These are phyloP conservation scores for Dipteronia sinensis DNA, from an alignment of 345 rosid genomes.

Conservation along the genomic window DNA sequence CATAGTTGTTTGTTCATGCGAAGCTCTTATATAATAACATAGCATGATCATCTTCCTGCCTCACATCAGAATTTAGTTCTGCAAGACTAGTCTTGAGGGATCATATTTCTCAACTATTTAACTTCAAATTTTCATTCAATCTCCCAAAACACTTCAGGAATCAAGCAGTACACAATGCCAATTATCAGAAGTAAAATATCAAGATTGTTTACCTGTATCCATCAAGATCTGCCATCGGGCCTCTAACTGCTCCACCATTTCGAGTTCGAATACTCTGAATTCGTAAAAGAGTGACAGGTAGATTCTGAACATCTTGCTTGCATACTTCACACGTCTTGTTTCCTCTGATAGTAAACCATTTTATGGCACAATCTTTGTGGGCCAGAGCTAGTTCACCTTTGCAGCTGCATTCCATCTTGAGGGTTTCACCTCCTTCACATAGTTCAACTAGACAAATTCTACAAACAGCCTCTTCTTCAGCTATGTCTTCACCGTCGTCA, in stretches of 20 bases:
- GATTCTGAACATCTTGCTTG: slow-evolving; percentile 80
- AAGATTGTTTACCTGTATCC: slow-evolving; percentile 48
- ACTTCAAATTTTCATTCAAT: background rate
- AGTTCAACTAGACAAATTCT: slow-evolving; percentile 89
- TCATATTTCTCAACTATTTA: background rate
- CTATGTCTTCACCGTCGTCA: slow-evolving; percentile 82
- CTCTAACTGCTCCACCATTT: slow-evolving; percentile 35
- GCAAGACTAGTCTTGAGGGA: background rate
- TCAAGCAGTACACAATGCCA: background rate
- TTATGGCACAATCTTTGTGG: slow-evolving; percentile 87
- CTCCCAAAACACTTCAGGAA: background rate
- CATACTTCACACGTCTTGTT: slow-evolving; percentile 93
- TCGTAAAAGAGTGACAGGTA: slow-evolving; percentile 81
- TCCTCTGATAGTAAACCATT: slow-evolving; percentile 96
- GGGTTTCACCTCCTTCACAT: slow-evolving; percentile 93
- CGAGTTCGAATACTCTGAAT: slow-evolving; percentile 55
- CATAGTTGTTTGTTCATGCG: background rate
- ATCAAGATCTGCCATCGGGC: slow-evolving; percentile 34
- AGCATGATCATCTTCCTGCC: background rate
- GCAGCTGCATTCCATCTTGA: slow-evolving; percentile 98
- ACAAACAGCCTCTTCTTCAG: slow-evolving; percentile 94
- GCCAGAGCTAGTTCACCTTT: slow-evolving; percentile 97
- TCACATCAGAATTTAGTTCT: background rate
- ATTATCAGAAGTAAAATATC: background rate
- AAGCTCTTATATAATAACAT: background rate